Percentiles rank a stretch among this genome's conserved stretches.
Conservation (phyloP, 345 rosid genomes). For the Combretum micranthum region DNA sequence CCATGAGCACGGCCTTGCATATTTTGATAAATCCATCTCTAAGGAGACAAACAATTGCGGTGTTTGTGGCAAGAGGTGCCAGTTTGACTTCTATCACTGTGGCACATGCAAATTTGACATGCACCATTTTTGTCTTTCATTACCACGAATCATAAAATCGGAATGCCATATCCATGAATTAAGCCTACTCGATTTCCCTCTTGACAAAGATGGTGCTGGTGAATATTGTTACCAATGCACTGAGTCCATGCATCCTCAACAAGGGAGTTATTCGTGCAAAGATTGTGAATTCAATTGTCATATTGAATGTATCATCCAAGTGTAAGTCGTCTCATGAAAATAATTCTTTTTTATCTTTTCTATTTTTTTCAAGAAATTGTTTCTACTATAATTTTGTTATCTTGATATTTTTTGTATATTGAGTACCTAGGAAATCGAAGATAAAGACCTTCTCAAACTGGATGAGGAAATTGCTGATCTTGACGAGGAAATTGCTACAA, state of each 20-base stretch:
- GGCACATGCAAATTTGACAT: slow-evolving; percentile 3
- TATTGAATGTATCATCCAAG: neutral
- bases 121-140: slow-evolving; percentile 1
- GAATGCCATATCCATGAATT: neutral
- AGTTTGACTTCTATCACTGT: neutral
- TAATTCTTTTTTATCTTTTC: too few species aligned
- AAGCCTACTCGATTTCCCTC: neutral
- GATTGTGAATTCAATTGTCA: neutral
- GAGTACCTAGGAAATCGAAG: too few species aligned
- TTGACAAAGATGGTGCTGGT: neutral
- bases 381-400: too few species aligned
- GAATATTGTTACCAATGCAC: neutral
- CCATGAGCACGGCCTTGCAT: neutral
- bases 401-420: too few species aligned
- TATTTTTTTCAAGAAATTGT: too few species aligned
- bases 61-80: neutral
- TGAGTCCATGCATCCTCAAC: slow-evolving; percentile 1
- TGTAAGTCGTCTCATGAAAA: too few species aligned
- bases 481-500: too few species aligned
- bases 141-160: neutral
- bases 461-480: too few species aligned
- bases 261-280: neutral
- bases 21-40: neutral
- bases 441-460: too few species aligned
- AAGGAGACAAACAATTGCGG: neutral